Conservation (phyloP, 306 rosid genomes). For the Medicago arabica region DNA sequence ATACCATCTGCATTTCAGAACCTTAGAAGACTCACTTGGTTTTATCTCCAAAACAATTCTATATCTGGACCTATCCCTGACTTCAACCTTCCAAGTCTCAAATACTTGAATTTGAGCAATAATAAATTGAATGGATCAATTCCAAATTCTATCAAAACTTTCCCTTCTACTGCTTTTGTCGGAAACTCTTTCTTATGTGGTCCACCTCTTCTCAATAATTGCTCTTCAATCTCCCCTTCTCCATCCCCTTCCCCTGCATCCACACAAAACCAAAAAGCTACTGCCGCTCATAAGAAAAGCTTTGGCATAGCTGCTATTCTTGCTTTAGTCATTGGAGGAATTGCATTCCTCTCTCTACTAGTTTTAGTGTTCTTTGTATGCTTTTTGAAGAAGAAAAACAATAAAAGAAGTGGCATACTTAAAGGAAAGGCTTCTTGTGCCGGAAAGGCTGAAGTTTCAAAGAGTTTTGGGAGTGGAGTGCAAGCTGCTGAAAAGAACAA, state of each 20-base stretch:
- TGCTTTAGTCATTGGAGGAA: constrained; percentile 61
- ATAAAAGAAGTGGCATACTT: constrained; percentile 48
- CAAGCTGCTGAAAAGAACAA: constrained; percentile 86
- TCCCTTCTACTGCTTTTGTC: constrained; percentile 61
- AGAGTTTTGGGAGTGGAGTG: constrained; percentile 83
- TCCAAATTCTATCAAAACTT: constrained; percentile 65
- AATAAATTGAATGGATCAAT: constrained; percentile 73
- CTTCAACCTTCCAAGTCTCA: constrained; percentile 62
- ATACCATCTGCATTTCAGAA: constrained; percentile 65
- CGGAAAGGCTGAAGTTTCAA: constrained; percentile 66
- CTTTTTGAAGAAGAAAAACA: constrained; percentile 52
- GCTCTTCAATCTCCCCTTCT: constrained; percentile 55
- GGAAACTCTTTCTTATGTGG: constrained; percentile 76
- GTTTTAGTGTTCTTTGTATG: constrained; percentile 49
- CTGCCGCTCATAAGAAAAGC: constrained; percentile 42
- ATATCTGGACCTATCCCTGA: constrained; percentile 73
- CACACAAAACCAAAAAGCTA: constrained; percentile 40
- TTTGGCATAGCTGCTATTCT: constrained; percentile 56
- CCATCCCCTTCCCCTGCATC: constrained; percentile 54
- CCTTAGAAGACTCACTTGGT: constrained; percentile 61
- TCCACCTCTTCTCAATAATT: constrained; percentile 65
- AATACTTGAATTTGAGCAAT: constrained; percentile 64
- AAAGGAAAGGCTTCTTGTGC: constrained; percentile 64
- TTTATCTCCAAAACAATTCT: constrained; percentile 67
- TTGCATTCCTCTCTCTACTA: constrained; percentile 52